These are phyloP conservation scores for Mycena leptocephala DNA, from an alignment of 768 basidiomycete genomes.

Conservation along the genomic window DNA sequence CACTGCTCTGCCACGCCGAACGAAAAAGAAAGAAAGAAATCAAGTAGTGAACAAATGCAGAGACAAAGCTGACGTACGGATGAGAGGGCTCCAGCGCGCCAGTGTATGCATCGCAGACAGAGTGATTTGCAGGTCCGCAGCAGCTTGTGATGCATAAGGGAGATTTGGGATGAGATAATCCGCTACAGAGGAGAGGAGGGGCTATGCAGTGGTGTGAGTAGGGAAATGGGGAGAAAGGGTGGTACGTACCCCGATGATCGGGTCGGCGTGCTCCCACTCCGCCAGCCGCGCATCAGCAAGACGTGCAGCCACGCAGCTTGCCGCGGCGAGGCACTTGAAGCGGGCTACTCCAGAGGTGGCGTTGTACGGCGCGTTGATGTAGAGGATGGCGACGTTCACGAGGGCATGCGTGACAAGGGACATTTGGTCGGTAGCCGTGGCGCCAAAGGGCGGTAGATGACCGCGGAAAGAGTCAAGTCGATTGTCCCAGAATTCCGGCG, in stretches of 20 bases:
- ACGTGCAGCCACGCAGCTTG: not conserved
- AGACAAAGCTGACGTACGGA: not conserved
- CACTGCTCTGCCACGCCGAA: not conserved
- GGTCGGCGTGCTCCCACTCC: constrained; percentile 3
- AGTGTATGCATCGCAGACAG: not conserved
- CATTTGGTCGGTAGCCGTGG: not conserved
- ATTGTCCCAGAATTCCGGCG: not conserved
- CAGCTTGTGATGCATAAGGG: not conserved
- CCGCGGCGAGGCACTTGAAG: constrained; percentile 15
- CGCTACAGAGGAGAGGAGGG: not conserved
- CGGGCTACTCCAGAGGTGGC: not conserved
- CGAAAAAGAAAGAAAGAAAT: not conserved
- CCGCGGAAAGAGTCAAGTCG: constrained; percentile 3
- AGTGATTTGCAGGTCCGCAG: not conserved
- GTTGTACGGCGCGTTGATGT: constrained; percentile 5
- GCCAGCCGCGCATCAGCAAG: not conserved
- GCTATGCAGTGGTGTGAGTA: not conserved
- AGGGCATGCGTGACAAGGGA: not conserved
- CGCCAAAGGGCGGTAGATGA: not conserved
- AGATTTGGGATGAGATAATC: not conserved
- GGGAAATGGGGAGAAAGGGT: not conserved
- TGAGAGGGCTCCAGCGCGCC: not conserved
- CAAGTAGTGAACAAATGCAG: not conserved
- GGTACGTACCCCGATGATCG: constrained; percentile 23
- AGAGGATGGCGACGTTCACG: constrained; percentile 15